Evolutionary conservation across 2,329 filamentous ascomycete species (phyloP).

Genomic region (Alternaria incomplexa): DNA sequence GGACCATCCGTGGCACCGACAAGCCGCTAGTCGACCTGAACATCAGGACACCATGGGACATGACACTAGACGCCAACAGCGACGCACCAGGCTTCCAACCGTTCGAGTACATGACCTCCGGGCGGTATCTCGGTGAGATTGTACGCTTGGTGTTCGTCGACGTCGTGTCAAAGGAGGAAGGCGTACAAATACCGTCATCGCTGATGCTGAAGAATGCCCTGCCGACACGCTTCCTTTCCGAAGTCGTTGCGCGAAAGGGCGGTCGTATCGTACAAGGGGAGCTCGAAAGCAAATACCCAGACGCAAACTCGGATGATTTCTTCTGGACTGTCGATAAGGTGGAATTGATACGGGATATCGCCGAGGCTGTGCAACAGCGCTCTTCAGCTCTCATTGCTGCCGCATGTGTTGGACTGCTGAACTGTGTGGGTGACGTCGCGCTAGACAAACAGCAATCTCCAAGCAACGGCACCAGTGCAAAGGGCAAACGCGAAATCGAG

Average conservation of each 20-base stretch:
- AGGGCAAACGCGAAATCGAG: conserved; percentile 46
- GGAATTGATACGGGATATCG: conserved; percentile 67
- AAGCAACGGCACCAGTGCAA: conserved; percentile 22
- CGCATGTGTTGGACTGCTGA: conserved; percentile 72
- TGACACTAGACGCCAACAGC: conserved; percentile 68
- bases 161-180: conserved; percentile 58
- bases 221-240: conserved; percentile 75
- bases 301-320: conserved; percentile 46
- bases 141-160: conserved; percentile 73
- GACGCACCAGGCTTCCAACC: conserved; percentile 79
- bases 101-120: conserved; percentile 83
- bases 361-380: conserved; percentile 72
- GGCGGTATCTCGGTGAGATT: conserved; percentile 78
- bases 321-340: conserved; percentile 69
- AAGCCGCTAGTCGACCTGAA: conserved; percentile 66
- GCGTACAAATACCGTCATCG: conserved; percentile 59
- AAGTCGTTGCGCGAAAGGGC: conserved; percentile 61
- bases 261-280: conserved; percentile 25
- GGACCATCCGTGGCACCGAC: conserved; percentile 80
- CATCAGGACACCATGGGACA: conserved; percentile 75
- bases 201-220: conserved; percentile 67
- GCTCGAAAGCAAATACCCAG: conserved; percentile 63
- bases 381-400: conserved; percentile 78
- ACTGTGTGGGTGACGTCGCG: conserved; percentile 70
- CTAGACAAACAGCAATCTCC: conserved; percentile 30